These are phyloP conservation scores for Exophiala phaeomuriformis DNA, from an alignment of 2,329 filamentous ascomycete genomes.

Conservation along the genomic window DNA sequence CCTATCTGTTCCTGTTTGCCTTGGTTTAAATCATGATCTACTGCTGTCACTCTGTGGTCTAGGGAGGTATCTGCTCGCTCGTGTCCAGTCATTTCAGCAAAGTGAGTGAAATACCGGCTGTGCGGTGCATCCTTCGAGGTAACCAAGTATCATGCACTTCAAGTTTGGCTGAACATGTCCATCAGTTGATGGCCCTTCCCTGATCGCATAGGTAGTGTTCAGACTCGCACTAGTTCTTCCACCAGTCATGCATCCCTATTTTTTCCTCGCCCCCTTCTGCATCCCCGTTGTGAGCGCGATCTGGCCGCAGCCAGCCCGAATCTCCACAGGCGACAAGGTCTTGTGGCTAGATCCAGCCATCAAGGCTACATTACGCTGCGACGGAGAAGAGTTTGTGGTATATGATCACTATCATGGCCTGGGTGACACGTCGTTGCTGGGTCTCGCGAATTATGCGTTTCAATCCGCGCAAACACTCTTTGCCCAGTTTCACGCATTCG, in stretches of 20 bases:
- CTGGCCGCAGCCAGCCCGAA: constrained; percentile 17
- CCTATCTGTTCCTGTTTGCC: too few relatives aligned
- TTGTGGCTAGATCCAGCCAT: constrained; percentile 16
- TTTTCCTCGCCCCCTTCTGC: not conserved
- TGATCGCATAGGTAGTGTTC: too few relatives aligned
- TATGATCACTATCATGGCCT: not conserved
- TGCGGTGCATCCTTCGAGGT: too few relatives aligned
- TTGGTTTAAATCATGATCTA: too few relatives aligned
- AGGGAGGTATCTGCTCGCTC: too few relatives aligned
- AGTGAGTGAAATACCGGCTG: too few relatives aligned
- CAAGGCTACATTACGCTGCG: constrained; percentile 10
- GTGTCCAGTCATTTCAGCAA: too few relatives aligned
- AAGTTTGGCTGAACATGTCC: too few relatives aligned
- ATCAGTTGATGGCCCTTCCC: too few relatives aligned
- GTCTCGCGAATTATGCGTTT: not conserved
- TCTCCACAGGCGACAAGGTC: constrained; percentile 5
- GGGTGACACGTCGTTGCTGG: not conserved
- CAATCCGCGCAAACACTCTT: constrained; percentile 4
- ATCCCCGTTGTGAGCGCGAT: constrained; percentile 5
- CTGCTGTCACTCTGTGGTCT: too few relatives aligned
- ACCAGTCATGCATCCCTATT: not conserved
- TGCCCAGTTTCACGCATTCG: constrained; percentile 5
- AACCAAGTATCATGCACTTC: too few relatives aligned
- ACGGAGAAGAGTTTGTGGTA: not conserved
- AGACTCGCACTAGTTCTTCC: not conserved